A percentile compares a stretch with the other conserved stretches of the same genome.
Evolutionary conservation across 371 early-diverging fungal genomes (phyloP).

Genomic region (Mortierella sp.): DNA sequence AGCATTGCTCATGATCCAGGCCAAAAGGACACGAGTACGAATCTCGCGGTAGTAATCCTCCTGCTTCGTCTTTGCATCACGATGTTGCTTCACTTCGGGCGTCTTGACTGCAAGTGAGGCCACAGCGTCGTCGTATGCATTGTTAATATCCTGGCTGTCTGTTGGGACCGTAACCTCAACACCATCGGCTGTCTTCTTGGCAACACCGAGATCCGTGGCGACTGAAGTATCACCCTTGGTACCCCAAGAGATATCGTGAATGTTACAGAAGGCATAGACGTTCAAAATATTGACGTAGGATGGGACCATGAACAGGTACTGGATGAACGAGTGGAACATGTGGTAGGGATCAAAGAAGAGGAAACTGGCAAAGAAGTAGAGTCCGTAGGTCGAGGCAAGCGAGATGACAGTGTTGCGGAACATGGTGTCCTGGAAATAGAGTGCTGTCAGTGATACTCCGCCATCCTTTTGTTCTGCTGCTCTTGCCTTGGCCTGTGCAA

Average conservation of each 20-base stretch:
- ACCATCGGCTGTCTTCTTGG: constrained; percentile 58
- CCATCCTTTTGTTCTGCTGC: constrained; percentile 20
- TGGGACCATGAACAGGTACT: constrained; percentile 71
- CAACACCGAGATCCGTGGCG: constrained; percentile 70
- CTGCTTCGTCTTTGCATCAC: constrained; percentile 83
- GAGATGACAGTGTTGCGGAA: constrained; percentile 69
- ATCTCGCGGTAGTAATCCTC: constrained; percentile 92
- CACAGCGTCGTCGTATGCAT: constrained; percentile 78
- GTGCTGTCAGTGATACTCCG: constrained; percentile 33
- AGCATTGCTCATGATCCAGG: constrained; percentile 88
- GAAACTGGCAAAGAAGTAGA: constrained; percentile 70
- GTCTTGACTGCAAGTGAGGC: constrained; percentile 61
- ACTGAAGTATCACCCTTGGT: constrained; percentile 87
- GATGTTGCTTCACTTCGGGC: constrained; percentile 63
- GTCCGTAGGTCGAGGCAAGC: constrained; percentile 69
- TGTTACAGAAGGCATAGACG: constrained; percentile 78
- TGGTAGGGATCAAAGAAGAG: constrained; percentile 74
- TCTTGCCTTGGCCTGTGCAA: constrained; percentile 49
- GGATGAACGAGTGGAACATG: constrained; percentile 72
- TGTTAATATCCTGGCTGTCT: constrained; percentile 82
- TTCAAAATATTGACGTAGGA: constrained; percentile 71
- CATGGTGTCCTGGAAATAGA: constrained; percentile 47
- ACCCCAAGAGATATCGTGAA: constrained; percentile 88
- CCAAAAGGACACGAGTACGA: constrained; percentile 85
- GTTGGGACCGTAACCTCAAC: constrained; percentile 74